Conservation (phyloP, 371 early-diverging fungal genomes). For the Mortierella sp. region DNA sequence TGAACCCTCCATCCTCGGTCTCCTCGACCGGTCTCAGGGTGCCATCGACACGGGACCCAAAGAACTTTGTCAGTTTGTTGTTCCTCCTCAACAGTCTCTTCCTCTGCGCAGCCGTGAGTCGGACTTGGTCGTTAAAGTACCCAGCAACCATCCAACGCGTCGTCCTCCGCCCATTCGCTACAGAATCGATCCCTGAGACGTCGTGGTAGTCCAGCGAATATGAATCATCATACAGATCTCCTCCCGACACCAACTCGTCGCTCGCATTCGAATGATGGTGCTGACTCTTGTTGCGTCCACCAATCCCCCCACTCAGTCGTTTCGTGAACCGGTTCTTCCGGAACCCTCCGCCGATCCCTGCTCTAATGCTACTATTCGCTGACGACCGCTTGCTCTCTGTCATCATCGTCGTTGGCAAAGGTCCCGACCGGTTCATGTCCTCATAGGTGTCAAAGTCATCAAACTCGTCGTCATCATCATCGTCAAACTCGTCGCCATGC, state of each 20-base stretch:
- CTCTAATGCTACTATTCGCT: not conserved
- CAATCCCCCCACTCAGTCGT: constrained; percentile 15
- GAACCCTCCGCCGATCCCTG: not conserved
- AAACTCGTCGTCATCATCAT: constrained; percentile 22
- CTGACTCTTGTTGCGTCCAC: not conserved
- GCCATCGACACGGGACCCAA: constrained; percentile 56
- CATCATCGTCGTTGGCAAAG: not conserved
- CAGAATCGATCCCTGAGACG: constrained; percentile 17
- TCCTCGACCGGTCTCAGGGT: constrained; percentile 45
- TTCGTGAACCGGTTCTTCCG: constrained; percentile 20
- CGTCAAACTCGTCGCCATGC: constrained; percentile 18
- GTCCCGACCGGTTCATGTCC: not conserved
- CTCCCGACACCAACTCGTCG: constrained; percentile 14
- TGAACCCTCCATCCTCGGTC: constrained; percentile 5
- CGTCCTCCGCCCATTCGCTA: constrained; percentile 32
- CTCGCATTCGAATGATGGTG: constrained; percentile 9
- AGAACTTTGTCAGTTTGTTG: constrained; percentile 56
- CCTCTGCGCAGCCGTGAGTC: constrained; percentile 50
- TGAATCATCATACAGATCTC: constrained; percentile 18
- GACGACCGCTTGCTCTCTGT: constrained; percentile 13
- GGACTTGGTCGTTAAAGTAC: constrained; percentile 52
- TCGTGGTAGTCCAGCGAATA: not conserved
- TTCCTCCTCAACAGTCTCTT: constrained; percentile 46
- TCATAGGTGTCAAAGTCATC: constrained; percentile 30
- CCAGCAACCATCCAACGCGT: constrained; percentile 59